These are phyloP conservation scores for Erythrobasidium yunnanense DNA, from an alignment of 768 basidiomycete species.

Conservation along the genomic window DNA sequence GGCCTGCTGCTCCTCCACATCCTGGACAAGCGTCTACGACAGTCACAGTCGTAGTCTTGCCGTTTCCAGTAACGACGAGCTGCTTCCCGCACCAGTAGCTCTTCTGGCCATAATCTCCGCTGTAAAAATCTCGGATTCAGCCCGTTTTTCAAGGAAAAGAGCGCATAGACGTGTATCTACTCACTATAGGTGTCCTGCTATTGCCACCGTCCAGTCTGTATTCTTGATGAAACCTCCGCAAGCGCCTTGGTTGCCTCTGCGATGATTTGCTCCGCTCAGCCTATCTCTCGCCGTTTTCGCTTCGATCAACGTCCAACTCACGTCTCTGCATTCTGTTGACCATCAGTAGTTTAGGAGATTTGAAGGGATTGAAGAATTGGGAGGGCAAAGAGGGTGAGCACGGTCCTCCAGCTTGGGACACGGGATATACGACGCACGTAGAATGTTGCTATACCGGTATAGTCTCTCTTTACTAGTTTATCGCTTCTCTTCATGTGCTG, in stretches of 20 bases:
- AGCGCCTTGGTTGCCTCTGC: no score
- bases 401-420: no score
- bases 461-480: neutral
- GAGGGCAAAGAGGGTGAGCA: no score
- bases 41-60: slow-evolving; percentile 3
- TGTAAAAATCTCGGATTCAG: neutral
- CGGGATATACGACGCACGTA: neutral
- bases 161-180: neutral
- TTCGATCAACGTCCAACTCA: no score
- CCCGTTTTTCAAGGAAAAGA: neutral
- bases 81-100: slow-evolving; percentile 8
- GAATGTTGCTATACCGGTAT: neutral
- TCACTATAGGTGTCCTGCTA: neutral
- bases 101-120: slow-evolving; percentile 8
- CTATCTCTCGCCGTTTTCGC: no score
- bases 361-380: neutral
- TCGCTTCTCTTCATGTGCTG: neutral
- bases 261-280: no score
- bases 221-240: slow-evolving; percentile 6
- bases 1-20: neutral
- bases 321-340: neutral
- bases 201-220: slow-evolving; percentile 11
- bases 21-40: slow-evolving; percentile 5
- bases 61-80: slow-evolving; percentile 13
- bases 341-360: no score